A percentile compares a stretch with the other conserved stretches of the same genome.
Conservation (phyloP, 139 green algal species). For the Tetraselmis striata region DNA sequence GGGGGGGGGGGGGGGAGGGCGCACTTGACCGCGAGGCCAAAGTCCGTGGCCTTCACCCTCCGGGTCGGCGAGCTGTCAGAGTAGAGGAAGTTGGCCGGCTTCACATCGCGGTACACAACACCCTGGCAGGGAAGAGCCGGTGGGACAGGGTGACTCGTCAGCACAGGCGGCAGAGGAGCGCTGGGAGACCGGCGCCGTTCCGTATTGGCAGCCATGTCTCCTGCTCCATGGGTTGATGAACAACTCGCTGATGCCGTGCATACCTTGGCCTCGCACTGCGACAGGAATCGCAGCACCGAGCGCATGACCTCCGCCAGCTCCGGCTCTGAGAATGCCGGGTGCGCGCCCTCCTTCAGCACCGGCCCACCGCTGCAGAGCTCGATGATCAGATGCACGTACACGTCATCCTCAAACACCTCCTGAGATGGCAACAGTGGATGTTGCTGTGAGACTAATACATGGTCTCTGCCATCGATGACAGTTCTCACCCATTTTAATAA, state of each 20-base stretch:
- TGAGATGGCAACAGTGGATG: slow-evolving; percentile 9
- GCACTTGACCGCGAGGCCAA: background rate
- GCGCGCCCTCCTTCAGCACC: background rate
- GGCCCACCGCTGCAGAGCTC: slow-evolving; percentile 68
- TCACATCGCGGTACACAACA: background rate
- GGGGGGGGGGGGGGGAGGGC: too few species aligned
- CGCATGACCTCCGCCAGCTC: background rate
- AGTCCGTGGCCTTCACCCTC: background rate
- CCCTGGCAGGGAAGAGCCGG: background rate
- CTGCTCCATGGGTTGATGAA: too few species aligned
- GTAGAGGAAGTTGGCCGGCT: background rate
- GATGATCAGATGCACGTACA: slow-evolving; percentile 77
- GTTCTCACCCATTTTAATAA: background rate
- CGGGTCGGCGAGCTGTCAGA: background rate
- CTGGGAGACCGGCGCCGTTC: too few species aligned
- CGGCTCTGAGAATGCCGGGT: background rate
- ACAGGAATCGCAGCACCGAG: background rate
- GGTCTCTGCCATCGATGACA: background rate
- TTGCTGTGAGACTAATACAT: background rate
- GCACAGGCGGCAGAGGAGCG: background rate
- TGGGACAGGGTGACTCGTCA: too few species aligned
- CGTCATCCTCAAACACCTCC: slow-evolving; percentile 73
- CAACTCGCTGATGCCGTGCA: background rate
- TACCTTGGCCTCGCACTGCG: background rate
- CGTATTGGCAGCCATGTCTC: too few species aligned